Base-by-base conservation (phyloP, 495 filamentous ascomycete genomes). In the Neurospora sp. region DNA sequence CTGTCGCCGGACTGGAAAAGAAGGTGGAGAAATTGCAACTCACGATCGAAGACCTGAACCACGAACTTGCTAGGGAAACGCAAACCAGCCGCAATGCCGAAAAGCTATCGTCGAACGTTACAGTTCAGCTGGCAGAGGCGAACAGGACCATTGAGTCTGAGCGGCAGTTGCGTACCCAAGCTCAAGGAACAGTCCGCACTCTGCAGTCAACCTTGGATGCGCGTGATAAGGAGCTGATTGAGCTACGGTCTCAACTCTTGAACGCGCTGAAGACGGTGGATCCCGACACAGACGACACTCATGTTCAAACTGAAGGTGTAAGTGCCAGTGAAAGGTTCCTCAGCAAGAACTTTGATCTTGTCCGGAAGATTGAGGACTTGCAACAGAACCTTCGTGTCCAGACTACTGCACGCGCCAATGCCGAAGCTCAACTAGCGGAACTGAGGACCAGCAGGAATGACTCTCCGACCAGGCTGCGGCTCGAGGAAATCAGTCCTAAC, bases 21-120 rank as follows among this genome's bases (percentile, higher is more conserved):
- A 93, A 97, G 80, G 94, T 97, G 73, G 96, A 98, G 82, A 98
- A 98, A 82, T 84, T 98, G 41, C 88, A 94, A 27, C 85, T 99
- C 70, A 94, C 86, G 76, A 81, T 98, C 16, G 96, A 99, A 78
- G 96, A 99, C 81, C 85, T 98, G 37, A 97, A 94, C 76, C 96
- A 99, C 79, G 94, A 98, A 81, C 88, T 98, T 44, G 92, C 90
- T 37, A 86, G 93, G 16, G 96, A 98, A 80, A 94, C 96, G 76
- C 96, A 98, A 83, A 90, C 90, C 46, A 97, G 90, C 75, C 91
- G 96, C 18, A 94, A 91, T 79, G 96, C 96, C 18, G 96, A 99
- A 82, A 96, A 97, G 76, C 88, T 89, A 14, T 92, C 93, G n/a
- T 97, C 95, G 2, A 90, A 88, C 35, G 87, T 91, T 38, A 92